A percentile compares a stretch with the other conserved stretches of the same genome.
phyloP scores from a whole-genome alignment of 2,329 filamentous ascomycete genomes.

The Cytospora paraplurivora region DNA sequence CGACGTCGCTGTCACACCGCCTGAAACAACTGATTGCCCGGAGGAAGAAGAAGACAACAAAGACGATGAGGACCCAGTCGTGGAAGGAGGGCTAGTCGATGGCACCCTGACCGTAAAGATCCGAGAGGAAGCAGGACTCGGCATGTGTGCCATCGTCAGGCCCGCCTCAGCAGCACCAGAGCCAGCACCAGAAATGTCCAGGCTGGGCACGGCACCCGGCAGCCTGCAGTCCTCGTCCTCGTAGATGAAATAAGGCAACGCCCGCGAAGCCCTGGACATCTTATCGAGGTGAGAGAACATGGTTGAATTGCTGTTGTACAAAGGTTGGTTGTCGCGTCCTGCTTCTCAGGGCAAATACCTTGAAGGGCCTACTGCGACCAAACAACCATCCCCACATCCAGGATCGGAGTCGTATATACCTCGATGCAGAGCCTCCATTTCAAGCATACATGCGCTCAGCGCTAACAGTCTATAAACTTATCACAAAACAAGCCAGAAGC shows the following conservation, averaged over 20 bases:
- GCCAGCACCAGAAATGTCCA: neutral
- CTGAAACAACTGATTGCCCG: too few species aligned
- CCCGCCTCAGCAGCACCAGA: neutral
- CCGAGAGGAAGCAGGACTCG: neutral
- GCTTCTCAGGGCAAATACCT: neutral
- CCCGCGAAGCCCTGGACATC: neutral
- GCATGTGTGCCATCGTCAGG: neutral
- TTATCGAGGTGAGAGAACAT: neutral
- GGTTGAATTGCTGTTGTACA: too few species aligned
- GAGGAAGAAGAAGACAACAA: too few species aligned
- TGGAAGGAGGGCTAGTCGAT: neutral
- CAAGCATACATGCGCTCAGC: too few species aligned
- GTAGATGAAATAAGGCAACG: neutral
- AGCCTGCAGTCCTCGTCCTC: neutral
- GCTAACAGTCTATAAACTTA: too few species aligned
- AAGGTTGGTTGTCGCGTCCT: neutral
- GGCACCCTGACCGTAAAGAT: neutral
- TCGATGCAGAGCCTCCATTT: too few species aligned
- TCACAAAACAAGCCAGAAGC: neutral
- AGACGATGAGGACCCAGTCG: neutral
- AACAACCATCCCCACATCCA: too few species aligned
- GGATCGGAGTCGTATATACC: too few species aligned
- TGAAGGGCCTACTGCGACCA: too few species aligned
- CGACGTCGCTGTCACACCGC: too few species aligned
- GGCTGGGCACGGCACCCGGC: neutral